Base-by-base conservation (phyloP, 23 red algal genomes). In the Gracilaria gracilis region DNA sequence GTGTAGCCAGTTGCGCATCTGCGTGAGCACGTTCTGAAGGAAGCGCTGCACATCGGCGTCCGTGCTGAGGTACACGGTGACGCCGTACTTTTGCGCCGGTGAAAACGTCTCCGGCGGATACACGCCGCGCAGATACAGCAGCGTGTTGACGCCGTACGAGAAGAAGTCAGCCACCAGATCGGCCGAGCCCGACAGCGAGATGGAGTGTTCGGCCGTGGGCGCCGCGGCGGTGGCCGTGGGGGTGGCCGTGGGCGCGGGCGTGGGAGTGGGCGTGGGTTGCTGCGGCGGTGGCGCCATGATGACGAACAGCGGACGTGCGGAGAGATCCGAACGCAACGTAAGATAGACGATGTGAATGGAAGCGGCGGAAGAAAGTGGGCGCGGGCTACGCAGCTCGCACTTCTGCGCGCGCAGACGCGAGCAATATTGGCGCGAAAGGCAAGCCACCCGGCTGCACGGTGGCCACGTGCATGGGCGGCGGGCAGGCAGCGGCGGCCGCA, bases 151-250 rank as follows among this genome's bases (percentile, higher is more conserved):
- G 40, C 74, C 94, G 42, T 91, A 98, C 49, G 71, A 74, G 58
- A 98, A 95, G 72, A 98, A 98, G 59, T 98, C 96, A 31, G 91
- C 89, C 14, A 98, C 96, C 25, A 95, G 80, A 32, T 95, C 90
- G 34, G 94, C 93, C 21, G 93, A 95, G 32, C 96, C 96, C 0
- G 77, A 71, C 24, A 98, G 58, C 17, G 96, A 83, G 48, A 98
- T 89, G 79, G 81, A 81, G 36, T 88, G 84, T 44, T 67, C 50
- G 17, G 86, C 42, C 16, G 88, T 13, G 1, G 87, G 64, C 67
- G 67, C 9, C 20, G 67, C 32, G 16, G 76, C 27, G 4, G 42
- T 21, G 37, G 50, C 33, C 4, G 75, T 20, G 42, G 42, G 5
- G 42, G 42, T 46, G 33, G 46, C 31, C 7, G 42, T 37, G 50